A percentile compares a stretch with the other conserved stretches of the same genome.
phyloP scores from a whole-genome alignment of 2,329 filamentous ascomycete genomes.

The Phaeosphaeriaceae sp. region DNA sequence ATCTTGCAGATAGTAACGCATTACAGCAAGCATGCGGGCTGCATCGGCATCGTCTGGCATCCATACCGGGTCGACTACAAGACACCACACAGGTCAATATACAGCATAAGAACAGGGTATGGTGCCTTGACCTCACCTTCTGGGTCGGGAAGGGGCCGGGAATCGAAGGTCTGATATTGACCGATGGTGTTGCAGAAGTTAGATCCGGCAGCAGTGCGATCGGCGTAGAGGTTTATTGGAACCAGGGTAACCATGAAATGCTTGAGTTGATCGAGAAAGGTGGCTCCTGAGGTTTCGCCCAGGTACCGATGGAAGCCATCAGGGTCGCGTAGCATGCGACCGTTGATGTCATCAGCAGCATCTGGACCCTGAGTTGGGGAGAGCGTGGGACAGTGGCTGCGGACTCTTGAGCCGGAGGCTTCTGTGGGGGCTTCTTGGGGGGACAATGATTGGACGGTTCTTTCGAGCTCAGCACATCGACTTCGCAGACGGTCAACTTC shows the following conservation, averaged over 20 bases:
- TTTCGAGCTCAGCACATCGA: constrained; percentile 30
- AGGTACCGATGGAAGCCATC: constrained; percentile 27
- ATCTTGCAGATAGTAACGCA: constrained; percentile 34
- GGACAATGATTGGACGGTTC: constrained; percentile 19
- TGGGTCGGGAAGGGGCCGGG: constrained; percentile 32
- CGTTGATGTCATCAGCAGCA: constrained; percentile 18
- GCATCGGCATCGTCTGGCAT: constrained; percentile 29
- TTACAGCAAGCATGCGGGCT: constrained; percentile 27
- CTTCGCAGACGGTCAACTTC: constrained; percentile 31
- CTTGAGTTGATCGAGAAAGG: constrained; percentile 35
- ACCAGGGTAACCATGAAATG: constrained; percentile 34
- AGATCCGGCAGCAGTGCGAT: constrained; percentile 22
- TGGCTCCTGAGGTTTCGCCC: constrained; percentile 36
- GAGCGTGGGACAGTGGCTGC: constrained; percentile 12
- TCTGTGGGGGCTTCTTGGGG: constrained; percentile 21
- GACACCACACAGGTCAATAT: not conserved
- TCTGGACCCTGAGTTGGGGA: constrained; percentile 12
- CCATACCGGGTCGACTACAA: constrained; percentile 31
- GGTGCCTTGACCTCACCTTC: constrained; percentile 8
- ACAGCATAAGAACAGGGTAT: not conserved
- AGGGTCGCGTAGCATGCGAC: constrained; percentile 28
- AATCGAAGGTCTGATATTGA: constrained; percentile 38
- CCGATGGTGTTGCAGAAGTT: constrained; percentile 31
- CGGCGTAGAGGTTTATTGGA: constrained; percentile 23
- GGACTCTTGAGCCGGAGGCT: constrained; percentile 19